Evolutionary conservation across 495 filamentous ascomycete species (phyloP).

Genomic region (Penicillium tannophilum): DNA sequence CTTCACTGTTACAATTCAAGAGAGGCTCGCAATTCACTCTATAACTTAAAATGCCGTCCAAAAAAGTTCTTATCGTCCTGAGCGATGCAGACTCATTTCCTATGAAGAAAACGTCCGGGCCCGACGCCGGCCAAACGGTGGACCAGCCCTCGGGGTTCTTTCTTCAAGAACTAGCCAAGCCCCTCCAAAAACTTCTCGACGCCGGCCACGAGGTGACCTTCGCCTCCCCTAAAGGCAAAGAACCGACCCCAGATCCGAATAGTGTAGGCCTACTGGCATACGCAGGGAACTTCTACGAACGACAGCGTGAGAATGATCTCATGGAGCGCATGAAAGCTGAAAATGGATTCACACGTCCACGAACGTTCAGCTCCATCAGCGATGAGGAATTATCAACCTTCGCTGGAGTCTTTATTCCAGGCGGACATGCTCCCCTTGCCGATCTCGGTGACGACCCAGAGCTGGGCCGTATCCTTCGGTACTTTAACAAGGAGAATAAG

Average conservation of each 20-base stretch:
- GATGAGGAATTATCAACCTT: slow-evolving; percentile 35
- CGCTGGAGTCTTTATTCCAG: slow-evolving; percentile 43
- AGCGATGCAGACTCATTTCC: slow-evolving; percentile 41
- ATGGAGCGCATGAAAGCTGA: slow-evolving; percentile 42
- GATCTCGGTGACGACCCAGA: slow-evolving; percentile 41
- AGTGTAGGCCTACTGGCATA: slow-evolving; percentile 38
- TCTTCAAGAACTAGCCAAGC: slow-evolving; percentile 48
- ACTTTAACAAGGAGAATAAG: slow-evolving; percentile 39
- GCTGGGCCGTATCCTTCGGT: slow-evolving; percentile 38
- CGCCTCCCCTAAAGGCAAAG: slow-evolving; percentile 36
- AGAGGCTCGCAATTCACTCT: not conserved
- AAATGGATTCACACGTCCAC: slow-evolving; percentile 37
- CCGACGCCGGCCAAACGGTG: slow-evolving; percentile 28
- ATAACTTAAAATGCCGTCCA: slow-evolving; percentile 12
- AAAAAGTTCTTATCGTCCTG: slow-evolving; percentile 47
- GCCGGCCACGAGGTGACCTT: slow-evolving; percentile 42
- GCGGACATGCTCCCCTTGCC: slow-evolving; percentile 43
- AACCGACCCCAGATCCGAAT: slow-evolving; percentile 39
- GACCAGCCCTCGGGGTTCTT: slow-evolving; percentile 46
- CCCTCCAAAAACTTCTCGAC: slow-evolving; percentile 39
- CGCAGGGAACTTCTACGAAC: slow-evolving; percentile 46
- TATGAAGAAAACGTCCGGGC: slow-evolving; percentile 32
- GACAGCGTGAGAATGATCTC: slow-evolving; percentile 35
- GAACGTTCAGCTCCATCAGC: slow-evolving; percentile 27
- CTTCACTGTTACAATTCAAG: too few species aligned